Base-by-base conservation (phyloP, 2,329 filamentous ascomycete genomes). In the Salinomyces thailandicus region DNA sequence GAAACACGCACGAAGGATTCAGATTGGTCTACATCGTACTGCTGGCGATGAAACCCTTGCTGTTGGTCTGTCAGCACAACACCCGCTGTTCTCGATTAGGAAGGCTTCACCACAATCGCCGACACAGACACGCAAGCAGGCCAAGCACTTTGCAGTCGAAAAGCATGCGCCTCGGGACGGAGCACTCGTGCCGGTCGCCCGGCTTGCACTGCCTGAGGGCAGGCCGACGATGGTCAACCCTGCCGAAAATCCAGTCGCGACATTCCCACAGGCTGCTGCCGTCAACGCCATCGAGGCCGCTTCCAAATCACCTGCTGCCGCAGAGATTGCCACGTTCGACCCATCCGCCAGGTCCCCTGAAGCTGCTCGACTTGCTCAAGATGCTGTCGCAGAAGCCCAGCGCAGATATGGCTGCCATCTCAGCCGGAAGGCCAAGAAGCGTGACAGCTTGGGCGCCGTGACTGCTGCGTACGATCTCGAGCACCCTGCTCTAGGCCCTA, bases 371-470 rank as follows among this genome's bases (percentile, higher is more conserved):
- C 62, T 77, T 2, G 66, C 71, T 29, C 75, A 81, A 51, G 65
- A 71, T 2, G 64, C 70, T 0, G 70, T 79, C 7, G 67, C 77
- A 3, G 67, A 68, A 39, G 72, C 77, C 20, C 80, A 80, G 0
- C 75, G 81, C 53, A 69, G 72, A 19, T 80, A 85, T 59, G 77
- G 75, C 47, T 81, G 76, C 16, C 70, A 77, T 2, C 70, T 87
- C 2, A 74, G 82, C n/a, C 85, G 79, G 73, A 58, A 51, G n/a
- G 48, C 60, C 11, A 54, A 59, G 8, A 46, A 54, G 17, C 42
- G 46, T 17, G 44, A 52, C 31, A 43, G 38, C 24, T 39, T 50
- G 7, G 48, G 50, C 29, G 39, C 47, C 4, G 46, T 51, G 15
- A 50, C 45, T 3, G 62, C 63, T 3, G 54, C 54, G 4, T 69